Conservation (phyloP, 139 green algal species). For the Chlorella ohadii region DNA sequence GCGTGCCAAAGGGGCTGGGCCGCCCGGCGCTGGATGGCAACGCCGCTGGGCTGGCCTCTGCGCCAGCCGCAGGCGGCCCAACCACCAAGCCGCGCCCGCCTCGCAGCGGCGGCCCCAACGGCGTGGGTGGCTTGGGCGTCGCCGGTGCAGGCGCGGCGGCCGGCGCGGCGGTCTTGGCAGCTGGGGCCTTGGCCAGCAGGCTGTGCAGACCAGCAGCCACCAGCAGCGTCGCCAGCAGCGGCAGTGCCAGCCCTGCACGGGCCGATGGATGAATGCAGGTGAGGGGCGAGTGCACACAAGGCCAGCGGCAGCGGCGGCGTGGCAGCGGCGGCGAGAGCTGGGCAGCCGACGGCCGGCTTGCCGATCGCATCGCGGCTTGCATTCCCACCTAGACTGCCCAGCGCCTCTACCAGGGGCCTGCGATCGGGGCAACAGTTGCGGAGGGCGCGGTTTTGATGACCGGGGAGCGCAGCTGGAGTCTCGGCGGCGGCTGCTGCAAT, state of each 20-base stretch:
- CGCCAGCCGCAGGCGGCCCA: neutral
- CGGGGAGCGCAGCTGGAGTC: too few species aligned
- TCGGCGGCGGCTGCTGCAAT: neutral
- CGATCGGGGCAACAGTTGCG: too few species aligned
- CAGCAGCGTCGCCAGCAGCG: neutral
- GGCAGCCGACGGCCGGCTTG: too few species aligned
- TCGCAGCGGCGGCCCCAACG: neutral
- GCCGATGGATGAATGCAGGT: too few species aligned
- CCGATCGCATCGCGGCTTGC: too few species aligned
- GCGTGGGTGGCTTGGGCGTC: neutral
- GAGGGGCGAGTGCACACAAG: too few species aligned
- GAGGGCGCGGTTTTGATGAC: too few species aligned
- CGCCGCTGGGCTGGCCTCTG: neutral
- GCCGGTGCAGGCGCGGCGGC: neutral
- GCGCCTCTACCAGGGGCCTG: too few species aligned
- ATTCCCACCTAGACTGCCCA: too few species aligned
- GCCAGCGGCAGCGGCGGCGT: neutral
- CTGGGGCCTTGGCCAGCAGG: neutral
- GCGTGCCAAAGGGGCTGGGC: neutral
- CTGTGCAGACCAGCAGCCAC: neutral
- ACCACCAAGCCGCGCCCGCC: constrained; percentile 2
- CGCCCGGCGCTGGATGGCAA: neutral
- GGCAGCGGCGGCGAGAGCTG: too few species aligned
- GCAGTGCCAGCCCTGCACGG: neutral
- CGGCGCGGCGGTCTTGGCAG: neutral